phyloP scores from a whole-genome alignment of 345 rosid genomes.

The Psidium guajava region DNA sequence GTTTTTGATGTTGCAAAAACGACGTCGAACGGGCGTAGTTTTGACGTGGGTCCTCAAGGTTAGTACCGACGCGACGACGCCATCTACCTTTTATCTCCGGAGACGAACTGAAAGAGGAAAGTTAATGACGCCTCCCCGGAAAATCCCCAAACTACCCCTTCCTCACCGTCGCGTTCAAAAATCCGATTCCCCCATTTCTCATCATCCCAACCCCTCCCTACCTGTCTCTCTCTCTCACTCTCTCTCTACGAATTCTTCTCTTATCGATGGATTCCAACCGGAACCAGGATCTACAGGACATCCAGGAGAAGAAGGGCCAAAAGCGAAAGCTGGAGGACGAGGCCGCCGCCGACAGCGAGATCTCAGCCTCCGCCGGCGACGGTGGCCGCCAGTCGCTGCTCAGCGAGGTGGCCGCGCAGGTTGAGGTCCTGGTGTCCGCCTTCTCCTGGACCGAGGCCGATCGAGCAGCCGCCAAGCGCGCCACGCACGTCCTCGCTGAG shows the following conservation, averaged over 20 bases:
- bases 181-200: constrained; percentile 5
- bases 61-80: not conserved
- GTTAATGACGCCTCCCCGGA: not conserved
- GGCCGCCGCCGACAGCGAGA: constrained; percentile 38
- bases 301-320: constrained; percentile 83
- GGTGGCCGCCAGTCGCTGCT: constrained; percentile 49
- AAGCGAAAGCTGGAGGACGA: constrained; percentile 90
- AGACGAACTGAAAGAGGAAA: not conserved
- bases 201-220: not conserved
- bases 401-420: constrained; percentile 63
- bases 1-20: not conserved
- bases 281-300: constrained; percentile 22
- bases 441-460: constrained; percentile 88
- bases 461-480: constrained; percentile 94
- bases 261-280: constrained; percentile 4
- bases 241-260: not conserved
- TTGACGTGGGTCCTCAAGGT: not conserved
- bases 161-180: constrained; percentile 1
- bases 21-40: not conserved
- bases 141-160: constrained; percentile 41
- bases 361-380: constrained; percentile 49
- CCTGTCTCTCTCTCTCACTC: not conserved
- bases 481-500: constrained; percentile 94
- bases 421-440: constrained; percentile 47
- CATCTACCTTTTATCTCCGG: not conserved